A percentile compares a stretch with the other conserved stretches of the same genome.
Evolutionary conservation across 2,329 filamentous ascomycete genomes (phyloP).

Genomic region (Arthrocladium fulminans): DNA sequence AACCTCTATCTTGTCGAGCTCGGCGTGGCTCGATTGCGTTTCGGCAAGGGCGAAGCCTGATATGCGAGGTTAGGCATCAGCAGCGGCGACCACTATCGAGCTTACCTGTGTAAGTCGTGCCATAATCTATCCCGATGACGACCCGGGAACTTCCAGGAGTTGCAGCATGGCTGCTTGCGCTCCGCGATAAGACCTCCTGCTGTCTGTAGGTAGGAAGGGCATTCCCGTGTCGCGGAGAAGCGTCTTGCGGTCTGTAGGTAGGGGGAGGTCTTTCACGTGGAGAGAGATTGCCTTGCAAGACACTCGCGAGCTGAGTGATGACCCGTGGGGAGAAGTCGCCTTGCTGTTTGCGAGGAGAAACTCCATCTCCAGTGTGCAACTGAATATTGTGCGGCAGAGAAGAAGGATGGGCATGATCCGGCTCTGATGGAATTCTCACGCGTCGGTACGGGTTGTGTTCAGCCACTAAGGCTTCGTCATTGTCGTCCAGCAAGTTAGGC

Average conservation of each 20-base stretch:
- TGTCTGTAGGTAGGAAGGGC: background rate
- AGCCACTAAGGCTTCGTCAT: background rate
- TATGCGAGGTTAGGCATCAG: background rate
- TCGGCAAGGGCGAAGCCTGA: background rate
- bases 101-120: constrained; percentile 21
- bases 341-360: no score
- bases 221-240: background rate
- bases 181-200: background rate
- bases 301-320: background rate
- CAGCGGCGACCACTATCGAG: background rate
- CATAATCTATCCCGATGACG: constrained; percentile 21
- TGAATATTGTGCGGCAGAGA: no score
- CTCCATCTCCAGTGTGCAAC: no score
- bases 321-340: no score
- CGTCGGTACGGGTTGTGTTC: background rate
- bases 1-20: constrained; percentile 23
- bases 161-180: background rate
- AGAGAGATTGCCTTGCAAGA: background rate
- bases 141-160: constrained; percentile 8
- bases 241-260: no score
- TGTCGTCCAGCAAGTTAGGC: background rate
- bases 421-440: background rate
- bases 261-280: background rate
- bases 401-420: no score
- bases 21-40: constrained; percentile 5